These are phyloP conservation scores for Colletotrichum sidae DNA, from an alignment of 2,329 filamentous ascomycete genomes.

Conservation along the genomic window DNA sequence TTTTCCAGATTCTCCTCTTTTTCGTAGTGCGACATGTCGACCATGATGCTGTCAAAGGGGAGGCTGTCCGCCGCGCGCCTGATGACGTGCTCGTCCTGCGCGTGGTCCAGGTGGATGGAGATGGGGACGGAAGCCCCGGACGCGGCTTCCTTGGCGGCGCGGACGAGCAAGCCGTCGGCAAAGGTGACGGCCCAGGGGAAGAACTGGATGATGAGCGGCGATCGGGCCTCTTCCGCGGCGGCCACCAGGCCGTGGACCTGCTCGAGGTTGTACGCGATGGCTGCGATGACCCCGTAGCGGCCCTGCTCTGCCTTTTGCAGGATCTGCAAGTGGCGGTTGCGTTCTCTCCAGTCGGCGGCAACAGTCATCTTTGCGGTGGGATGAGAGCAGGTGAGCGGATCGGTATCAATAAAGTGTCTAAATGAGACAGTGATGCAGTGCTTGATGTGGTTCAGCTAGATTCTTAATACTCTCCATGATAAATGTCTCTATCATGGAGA, in stretches of 20 bases:
- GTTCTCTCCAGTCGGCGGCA: slow-evolving; percentile 14
- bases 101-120: slow-evolving; percentile 73
- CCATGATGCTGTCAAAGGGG: slow-evolving; percentile 79
- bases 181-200: slow-evolving; percentile 79
- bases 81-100: slow-evolving; percentile 68
- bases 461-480: too few species aligned
- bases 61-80: slow-evolving; percentile 65
- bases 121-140: slow-evolving; percentile 68
- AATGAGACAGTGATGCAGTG: too few species aligned
- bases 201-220: slow-evolving; percentile 76
- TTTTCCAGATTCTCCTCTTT: slow-evolving; percentile 75
- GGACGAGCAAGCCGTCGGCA: slow-evolving; percentile 64
- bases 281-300: slow-evolving; percentile 62
- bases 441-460: too few species aligned
- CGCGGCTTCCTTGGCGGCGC: slow-evolving; percentile 66
- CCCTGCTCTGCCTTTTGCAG: slow-evolving; percentile 15
- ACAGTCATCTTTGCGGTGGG: slow-evolving; percentile 6
- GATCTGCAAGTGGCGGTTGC: slow-evolving; percentile 19
- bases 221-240: slow-evolving; percentile 74
- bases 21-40: slow-evolving; percentile 81
- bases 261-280: slow-evolving; percentile 74
- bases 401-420: too few species aligned
- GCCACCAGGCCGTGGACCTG: slow-evolving; percentile 74
- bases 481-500: too few species aligned
- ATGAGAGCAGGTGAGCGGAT: not conserved